phyloP scores from a whole-genome alignment of 176 grass and related monocot species.

The Stipa capillata region DNA sequence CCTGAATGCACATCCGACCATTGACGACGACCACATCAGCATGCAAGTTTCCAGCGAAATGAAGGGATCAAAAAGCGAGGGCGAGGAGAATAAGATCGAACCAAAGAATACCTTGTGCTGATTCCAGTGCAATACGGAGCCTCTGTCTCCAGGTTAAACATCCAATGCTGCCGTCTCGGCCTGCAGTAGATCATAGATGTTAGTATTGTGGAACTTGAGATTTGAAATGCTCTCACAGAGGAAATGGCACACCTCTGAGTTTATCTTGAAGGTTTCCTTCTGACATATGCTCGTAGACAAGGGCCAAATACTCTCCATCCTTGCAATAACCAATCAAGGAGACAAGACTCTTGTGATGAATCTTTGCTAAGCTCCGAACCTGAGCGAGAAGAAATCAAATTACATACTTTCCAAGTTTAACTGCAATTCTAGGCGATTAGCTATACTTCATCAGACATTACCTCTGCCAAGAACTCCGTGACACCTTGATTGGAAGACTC shows the following conservation, averaged over 20 bases:
- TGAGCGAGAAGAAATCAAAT: slow-evolving; percentile 1
- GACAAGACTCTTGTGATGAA: slow-evolving; percentile 60
- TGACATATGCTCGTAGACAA: slow-evolving; percentile 63
- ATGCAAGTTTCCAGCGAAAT: too few relatives aligned
- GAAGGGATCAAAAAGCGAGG: too few relatives aligned
- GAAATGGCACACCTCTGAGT: slow-evolving; percentile 25
- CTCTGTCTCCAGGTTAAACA: slow-evolving; percentile 33
- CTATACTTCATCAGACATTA: not conserved
- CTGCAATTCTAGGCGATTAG: not conserved
- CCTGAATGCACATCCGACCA: not conserved
- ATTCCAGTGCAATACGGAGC: slow-evolving; percentile 32
- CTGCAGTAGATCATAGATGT: too few relatives aligned
- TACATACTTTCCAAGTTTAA: not conserved
- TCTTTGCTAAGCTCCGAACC: slow-evolving; percentile 41
- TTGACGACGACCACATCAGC: not conserved
- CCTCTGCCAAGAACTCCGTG: slow-evolving; percentile 58
- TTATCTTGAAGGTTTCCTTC: slow-evolving; percentile 47
- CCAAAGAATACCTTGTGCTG: slow-evolving; percentile 31
- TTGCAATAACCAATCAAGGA: slow-evolving; percentile 58
- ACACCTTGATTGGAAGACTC: slow-evolving; percentile 32
- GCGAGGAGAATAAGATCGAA: too few relatives aligned
- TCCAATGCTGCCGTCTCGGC: not conserved
- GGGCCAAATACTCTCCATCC: slow-evolving; percentile 37
- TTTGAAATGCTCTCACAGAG: too few relatives aligned
- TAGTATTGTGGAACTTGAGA: too few relatives aligned